phyloP scores from a whole-genome alignment of 108 stramenopile species.

The Skeletonema menzelii region DNA sequence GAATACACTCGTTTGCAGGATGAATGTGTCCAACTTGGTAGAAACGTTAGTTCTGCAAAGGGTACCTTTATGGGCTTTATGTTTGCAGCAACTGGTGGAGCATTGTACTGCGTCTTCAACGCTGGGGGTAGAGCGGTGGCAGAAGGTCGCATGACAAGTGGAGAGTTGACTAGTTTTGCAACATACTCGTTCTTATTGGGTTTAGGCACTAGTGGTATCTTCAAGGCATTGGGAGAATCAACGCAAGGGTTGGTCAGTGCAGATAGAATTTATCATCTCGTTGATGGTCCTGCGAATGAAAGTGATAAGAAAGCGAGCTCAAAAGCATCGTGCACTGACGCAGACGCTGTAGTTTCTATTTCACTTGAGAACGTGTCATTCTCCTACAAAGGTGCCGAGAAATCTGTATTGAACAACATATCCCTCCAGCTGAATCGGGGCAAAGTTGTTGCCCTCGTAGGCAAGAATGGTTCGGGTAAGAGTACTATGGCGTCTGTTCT shows the following conservation, averaged over 20 bases:
- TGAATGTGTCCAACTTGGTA: slow-evolving; percentile 51
- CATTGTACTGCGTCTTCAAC: slow-evolving; percentile 72
- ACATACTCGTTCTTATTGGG: slow-evolving; percentile 88
- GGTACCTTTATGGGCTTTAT: slow-evolving; percentile 86
- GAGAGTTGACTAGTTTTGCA: slow-evolving; percentile 77
- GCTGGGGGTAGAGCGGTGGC: slow-evolving; percentile 73
- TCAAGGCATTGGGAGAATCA: slow-evolving; percentile 67
- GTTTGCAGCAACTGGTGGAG: slow-evolving; percentile 72
- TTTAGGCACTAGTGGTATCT: slow-evolving; percentile 79
- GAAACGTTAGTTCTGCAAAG: slow-evolving; percentile 58
- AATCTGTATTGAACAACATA: slow-evolving; percentile 64
- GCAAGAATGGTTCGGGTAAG: slow-evolving; percentile 93
- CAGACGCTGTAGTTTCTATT: slow-evolving; percentile 51
- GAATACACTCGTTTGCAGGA: slow-evolving; percentile 62
- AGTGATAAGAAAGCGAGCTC: neutral
- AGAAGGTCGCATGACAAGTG: slow-evolving; percentile 69
- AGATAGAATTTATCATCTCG: slow-evolving; percentile 53
- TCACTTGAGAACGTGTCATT: slow-evolving; percentile 65
- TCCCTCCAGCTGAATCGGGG: slow-evolving; percentile 74
- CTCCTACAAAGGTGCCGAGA: slow-evolving; percentile 55
- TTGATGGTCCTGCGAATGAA: slow-evolving; percentile 34
- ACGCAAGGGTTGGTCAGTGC: slow-evolving; percentile 67
- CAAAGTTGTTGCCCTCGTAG: slow-evolving; percentile 88
- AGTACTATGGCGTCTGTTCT: slow-evolving; percentile 82
- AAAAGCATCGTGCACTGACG: slow-evolving; percentile 1